Evolutionary conservation across 208 protist genomes (phyloP).

Genomic region (Tritrichomonas musculus): DNA sequence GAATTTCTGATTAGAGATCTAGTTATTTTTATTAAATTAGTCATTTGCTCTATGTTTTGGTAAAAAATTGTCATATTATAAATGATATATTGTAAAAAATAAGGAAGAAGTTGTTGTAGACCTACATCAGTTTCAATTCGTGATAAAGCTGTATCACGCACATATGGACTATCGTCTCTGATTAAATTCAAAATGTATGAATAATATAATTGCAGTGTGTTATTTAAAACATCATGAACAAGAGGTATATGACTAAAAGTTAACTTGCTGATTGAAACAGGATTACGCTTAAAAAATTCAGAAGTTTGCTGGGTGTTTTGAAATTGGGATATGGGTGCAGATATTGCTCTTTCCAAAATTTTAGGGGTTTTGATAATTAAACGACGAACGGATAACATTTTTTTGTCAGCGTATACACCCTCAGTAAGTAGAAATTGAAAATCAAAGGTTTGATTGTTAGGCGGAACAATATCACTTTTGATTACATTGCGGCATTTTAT

Average conservation of each 20-base stretch:
- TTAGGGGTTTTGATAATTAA: no score
- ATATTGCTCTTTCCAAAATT: neutral
- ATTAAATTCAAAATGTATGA: neutral
- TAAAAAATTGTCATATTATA: neutral
- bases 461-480: neutral
- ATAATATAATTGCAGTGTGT: neutral
- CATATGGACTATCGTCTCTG: neutral
- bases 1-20: neutral
- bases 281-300: neutral
- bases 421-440: neutral
- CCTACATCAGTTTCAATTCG: neutral
- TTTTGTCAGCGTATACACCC: neutral
- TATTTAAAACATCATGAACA: neutral
- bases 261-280: neutral
- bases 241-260: neutral
- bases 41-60: neutral
- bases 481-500: neutral
- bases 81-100: conserved; percentile 18
- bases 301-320: neutral
- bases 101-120: neutral
- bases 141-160: neutral
- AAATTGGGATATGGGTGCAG: neutral
- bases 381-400: neutral
- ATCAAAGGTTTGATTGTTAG: neutral
- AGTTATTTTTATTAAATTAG: neutral